These are phyloP conservation scores for Candida sakaeoensis DNA, from an alignment of 805 yeast species.

Conservation along the genomic window DNA sequence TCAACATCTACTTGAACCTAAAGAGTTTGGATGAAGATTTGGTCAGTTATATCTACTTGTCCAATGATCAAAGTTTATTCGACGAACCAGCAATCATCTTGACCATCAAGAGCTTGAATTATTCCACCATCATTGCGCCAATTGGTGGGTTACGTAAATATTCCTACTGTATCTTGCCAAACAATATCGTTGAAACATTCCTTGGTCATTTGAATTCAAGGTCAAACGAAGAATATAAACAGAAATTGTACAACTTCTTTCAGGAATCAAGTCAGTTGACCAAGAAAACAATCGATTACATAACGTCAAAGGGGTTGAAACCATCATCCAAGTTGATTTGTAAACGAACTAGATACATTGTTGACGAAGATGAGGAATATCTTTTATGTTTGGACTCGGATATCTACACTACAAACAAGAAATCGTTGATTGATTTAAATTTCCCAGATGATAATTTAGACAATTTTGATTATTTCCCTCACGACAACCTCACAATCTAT, in stretches of 20 bases:
- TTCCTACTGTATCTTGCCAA: constrained; percentile 37
- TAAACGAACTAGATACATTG: constrained; percentile 27
- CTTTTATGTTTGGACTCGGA: constrained; percentile 30
- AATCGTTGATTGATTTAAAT: constrained; percentile 9
- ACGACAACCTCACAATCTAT: constrained; percentile 25
- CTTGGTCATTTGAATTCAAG: constrained; percentile 19
- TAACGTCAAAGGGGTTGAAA: constrained; percentile 21
- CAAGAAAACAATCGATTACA: constrained; percentile 25
- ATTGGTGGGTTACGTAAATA: constrained; percentile 41
- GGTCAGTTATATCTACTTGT: constrained; percentile 24
- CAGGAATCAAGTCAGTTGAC: constrained; percentile 19
- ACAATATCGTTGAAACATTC: constrained; percentile 20
- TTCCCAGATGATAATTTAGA: constrained; percentile 9
- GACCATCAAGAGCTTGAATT: constrained; percentile 21
- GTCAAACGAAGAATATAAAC: constrained; percentile 11
- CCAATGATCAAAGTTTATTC: constrained; percentile 11
- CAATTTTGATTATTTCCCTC: constrained; percentile 27
- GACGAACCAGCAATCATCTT: constrained; percentile 29
- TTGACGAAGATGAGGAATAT: constrained; percentile 21
- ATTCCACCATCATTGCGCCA: constrained; percentile 30
- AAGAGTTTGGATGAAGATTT: constrained; percentile 16
- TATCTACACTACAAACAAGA: constrained; percentile 28
- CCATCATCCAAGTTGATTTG: constrained; percentile 29
- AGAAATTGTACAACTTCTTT: constrained; percentile 17
- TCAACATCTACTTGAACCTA: constrained; percentile 31